Base-by-base conservation (phyloP, 805 yeast species). In the Metschnikowia rubicola region DNA sequence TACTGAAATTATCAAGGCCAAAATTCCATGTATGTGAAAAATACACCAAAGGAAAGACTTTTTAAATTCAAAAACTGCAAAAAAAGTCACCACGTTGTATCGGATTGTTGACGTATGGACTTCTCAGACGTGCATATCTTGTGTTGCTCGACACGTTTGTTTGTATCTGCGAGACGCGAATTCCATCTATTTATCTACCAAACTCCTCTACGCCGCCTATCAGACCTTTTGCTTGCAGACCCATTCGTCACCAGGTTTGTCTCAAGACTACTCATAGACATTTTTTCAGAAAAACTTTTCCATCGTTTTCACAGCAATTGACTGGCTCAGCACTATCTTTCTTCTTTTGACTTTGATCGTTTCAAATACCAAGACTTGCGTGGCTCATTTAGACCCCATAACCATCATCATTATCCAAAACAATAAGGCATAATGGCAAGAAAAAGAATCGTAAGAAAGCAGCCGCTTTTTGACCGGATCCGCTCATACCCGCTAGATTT, bases 401-500 rank as follows among this genome's bases (percentile, higher is more conserved):
- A 21, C 7, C 26, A 21, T 21, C 26, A 21, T 7, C 26, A 21
- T 21, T 1, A 21, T 7, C 26, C 26, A 21, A 21, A 21, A 21
- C 7, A 21, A 21, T 21, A 21, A 21, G 21, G 19, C 28, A 37
- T 28, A 17, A 55, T 53, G 57, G 46, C 46, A 17, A 39, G 52
- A 8, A 51, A 45, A 32, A 54, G 55, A 42, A 45, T 54, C 32
- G 35, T 67, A 26, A 52, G 71, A 44, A 61, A 56, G 39, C 70
- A 60, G 45, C 63, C 67, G 42, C 48, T 68, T n/a, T 42, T 59
- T 30, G 58, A 65, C 32, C 62, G 61, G 44, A 57, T 71, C 42
- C 61, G 52, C 29, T 54, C 63, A 15, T 67, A 61, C 43, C 77
- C 77, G 5, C 64, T 69, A 35, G 77, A 73, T 42, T 46, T 66